Percentiles rank a stretch among this genome's conserved stretches.
Evolutionary conservation across 2,329 filamentous ascomycete genomes (phyloP).

Genomic region (Coniochaeta sp.): DNA sequence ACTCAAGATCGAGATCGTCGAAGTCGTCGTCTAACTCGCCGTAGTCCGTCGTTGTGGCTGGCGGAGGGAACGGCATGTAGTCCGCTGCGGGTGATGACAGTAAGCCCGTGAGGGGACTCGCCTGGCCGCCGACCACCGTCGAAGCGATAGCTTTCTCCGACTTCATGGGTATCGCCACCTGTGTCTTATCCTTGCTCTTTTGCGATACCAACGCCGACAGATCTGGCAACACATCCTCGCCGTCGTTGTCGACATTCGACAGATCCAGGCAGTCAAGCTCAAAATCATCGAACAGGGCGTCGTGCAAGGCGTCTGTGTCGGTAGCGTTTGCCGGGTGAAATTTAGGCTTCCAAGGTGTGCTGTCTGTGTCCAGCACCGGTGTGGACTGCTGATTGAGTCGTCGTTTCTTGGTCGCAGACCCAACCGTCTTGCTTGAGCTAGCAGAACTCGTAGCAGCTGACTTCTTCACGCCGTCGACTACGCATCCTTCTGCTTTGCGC

Average conservation of each 20-base stretch:
- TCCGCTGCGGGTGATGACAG: not conserved
- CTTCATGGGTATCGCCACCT: not conserved
- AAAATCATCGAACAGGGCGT: not conserved
- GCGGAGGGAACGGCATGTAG: not conserved
- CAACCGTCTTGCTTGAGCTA: not conserved
- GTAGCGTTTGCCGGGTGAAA: not conserved
- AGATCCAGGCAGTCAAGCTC: slow-evolving; percentile 10
- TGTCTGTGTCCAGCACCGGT: not conserved
- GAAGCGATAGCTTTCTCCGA: not conserved
- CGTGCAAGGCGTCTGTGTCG: not conserved
- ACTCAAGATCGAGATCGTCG: not conserved
- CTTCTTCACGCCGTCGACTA: not conserved
- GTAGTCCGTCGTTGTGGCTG: not conserved
- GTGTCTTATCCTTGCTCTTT: not conserved
- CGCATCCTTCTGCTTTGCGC: slow-evolving; percentile 13
- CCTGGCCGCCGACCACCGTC: not conserved
- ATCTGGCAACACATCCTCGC: not conserved
- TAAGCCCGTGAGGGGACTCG: not conserved
- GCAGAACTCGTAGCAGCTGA: not conserved
- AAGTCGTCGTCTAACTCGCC: not conserved
- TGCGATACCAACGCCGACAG: not conserved
- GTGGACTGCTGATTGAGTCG: not conserved
- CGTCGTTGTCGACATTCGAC: slow-evolving; percentile 3
- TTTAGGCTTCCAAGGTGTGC: not conserved
- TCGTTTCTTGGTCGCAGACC: not conserved